Base-by-base conservation (phyloP, 306 rosid species). In the Datisca glomerata region DNA sequence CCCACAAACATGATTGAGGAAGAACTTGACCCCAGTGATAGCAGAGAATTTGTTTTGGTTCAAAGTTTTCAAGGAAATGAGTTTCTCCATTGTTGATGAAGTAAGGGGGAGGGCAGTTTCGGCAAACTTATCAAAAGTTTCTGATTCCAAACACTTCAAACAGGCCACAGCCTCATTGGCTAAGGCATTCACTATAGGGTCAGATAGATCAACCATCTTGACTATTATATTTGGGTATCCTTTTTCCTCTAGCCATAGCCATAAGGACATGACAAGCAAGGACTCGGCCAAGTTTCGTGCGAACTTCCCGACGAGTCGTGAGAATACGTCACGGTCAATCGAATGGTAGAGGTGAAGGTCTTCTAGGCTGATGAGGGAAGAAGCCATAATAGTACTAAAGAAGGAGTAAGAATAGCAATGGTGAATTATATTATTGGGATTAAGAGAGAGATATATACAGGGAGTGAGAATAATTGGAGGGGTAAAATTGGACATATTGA, bases 191-290 rank as follows among this genome's bases (percentile, higher is more conserved):
- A 77, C 14, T 1, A 50, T 0, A 0, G 11, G 2, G 32, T 59
- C 24, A 6, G 76, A 3, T 0, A 62, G 29, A 18, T 3, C 27
- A 20, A 11, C 28, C 34, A 68, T 25, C 36, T 22, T 57, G 14
- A 31, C 42, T 10, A 76, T 31, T 7, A 73, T 4, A 24, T 55
- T 65, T 0, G 52, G 56, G 32, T 50, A 54, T 2, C 67, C 60
- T 2, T 33, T 28, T 8, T 51, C 54, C 29, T 77, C 73, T 1
- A 81, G 53, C 75, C 83, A 77, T 0, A 73, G 32, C 93, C 93
- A 77, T 0, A 74, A 18, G 17, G 93, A 76, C 65, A 81, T 73
- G 22, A 71, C 45, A 0, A 76, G 41, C 12, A 81, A 46, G 3
- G 78, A 65, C 6, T 68, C 63, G 0, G 67, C 55, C 0, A 71